Base-by-base conservation (phyloP, 352 stramenopile genomes). In the Labyrinthula sp. region DNA sequence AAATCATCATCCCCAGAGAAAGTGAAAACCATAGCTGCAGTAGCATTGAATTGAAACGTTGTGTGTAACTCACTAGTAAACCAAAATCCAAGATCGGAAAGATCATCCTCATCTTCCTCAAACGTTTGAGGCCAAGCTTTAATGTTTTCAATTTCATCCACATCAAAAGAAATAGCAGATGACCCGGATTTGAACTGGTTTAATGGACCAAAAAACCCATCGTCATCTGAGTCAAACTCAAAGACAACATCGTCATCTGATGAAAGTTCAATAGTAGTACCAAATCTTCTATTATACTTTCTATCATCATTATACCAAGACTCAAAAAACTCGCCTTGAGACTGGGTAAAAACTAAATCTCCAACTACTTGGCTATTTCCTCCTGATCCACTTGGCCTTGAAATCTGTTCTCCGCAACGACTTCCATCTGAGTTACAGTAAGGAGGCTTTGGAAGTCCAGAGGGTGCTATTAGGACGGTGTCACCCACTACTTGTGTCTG, bases 1-100 rank as follows among this genome's bases (percentile, higher is more conserved):
- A 47, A 28, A 24, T 47, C 40, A 17, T 47, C 40, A 14, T 47
- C 40, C n/a, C 40, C 40, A 8, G 18, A 39, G 18, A 47, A 47
- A 7, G 36, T 17, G 27, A 47, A 47, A n/a, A n/a, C n/a, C n/a
- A n/a, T n/a, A 18, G 12, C 14, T 24, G 36, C 40, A 30, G 36
- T 30, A 24, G 28, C 40, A 30, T 30, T 28, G 27, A 39, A 47
- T 30, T 45, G 18, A 22, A 47, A 47, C 28, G 36, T 39, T 12
- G 40, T 21, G 29, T 47, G 40, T 28, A 47, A 39, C 29, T 47
- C 40, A 3, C 28, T 47, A 3, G 40, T 47, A 24, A 40, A 47
- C 40, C 40, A 47, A 17, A 47, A 47, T n/a, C n/a, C n/a, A n/a
- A n/a, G n/a, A n/a, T n/a, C n/a, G n/a, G n/a, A n/a, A n/a, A n/a